Conservation (phyloP, 371 early-diverging fungal genomes). For the Apophysomyces elegans region DNA sequence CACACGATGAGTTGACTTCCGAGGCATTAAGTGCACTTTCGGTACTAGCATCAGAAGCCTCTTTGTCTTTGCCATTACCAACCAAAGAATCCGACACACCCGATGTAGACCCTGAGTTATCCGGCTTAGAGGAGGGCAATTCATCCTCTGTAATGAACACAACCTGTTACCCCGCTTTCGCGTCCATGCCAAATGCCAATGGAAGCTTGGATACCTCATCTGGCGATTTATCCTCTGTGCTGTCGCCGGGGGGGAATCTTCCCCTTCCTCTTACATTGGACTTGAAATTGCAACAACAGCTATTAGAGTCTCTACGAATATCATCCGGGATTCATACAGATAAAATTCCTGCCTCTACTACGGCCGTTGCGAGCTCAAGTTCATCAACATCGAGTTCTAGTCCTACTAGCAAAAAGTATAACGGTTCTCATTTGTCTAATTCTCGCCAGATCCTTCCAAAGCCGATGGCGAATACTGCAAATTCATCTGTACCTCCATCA, state of each 20-base stretch:
- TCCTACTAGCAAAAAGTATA: background rate
- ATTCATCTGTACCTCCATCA: background rate
- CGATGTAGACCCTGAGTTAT: conserved; percentile 8
- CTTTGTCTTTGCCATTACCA: conserved; percentile 22
- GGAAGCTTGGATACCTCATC: background rate
- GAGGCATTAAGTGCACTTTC: conserved; percentile 36
- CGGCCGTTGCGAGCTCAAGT: conserved; percentile 4
- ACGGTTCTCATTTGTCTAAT: background rate
- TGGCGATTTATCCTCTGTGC: background rate
- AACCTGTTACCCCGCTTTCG: background rate
- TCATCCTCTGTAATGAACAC: background rate
- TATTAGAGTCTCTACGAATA: conserved; percentile 31
- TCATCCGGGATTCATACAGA: conserved; percentile 10
- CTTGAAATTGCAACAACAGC: conserved; percentile 35
- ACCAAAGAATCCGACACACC: conserved; percentile 15
- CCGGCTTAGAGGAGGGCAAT: background rate
- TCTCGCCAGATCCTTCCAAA: conserved; percentile 33
- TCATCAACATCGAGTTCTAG: background rate
- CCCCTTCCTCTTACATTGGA: background rate
- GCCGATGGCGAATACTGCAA: conserved; percentile 15
- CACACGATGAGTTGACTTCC: conserved; percentile 28
- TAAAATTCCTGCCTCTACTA: conserved; percentile 4
- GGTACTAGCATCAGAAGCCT: conserved; percentile 23
- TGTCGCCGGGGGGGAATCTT: background rate
- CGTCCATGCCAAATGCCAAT: background rate